phyloP scores from a whole-genome alignment of 2,329 filamentous ascomycete species.

The Fusarium proliferatum region DNA sequence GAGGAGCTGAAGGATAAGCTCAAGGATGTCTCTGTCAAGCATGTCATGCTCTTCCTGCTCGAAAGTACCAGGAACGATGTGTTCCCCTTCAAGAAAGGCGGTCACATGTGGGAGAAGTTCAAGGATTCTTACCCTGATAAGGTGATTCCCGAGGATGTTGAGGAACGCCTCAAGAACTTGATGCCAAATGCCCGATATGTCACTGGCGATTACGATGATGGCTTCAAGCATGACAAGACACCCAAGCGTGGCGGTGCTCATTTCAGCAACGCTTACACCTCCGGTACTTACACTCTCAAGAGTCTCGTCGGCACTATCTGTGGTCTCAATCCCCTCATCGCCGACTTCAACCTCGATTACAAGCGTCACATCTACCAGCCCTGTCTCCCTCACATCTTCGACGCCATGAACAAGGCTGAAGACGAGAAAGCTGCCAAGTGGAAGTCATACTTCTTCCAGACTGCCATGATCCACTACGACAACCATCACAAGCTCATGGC shows the following conservation, averaged over 20 bases:
- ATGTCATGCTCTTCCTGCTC: conserved; percentile 56
- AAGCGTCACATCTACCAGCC: conserved; percentile 57
- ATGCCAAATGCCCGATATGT: conserved; percentile 49
- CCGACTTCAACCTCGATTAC: conserved; percentile 57
- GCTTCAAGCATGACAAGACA: conserved; percentile 43
- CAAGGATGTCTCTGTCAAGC: conserved; percentile 52
- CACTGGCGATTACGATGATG: conserved; percentile 52
- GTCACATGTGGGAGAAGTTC: conserved; percentile 51
- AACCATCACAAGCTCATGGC: conserved; percentile 49
- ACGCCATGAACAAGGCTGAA: conserved; percentile 48
- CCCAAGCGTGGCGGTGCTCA: conserved; percentile 53
- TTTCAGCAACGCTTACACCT: conserved; percentile 54
- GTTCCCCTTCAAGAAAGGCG: conserved; percentile 57
- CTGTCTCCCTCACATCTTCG: conserved; percentile 54
- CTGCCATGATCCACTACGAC: conserved; percentile 49
- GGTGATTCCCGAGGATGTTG: conserved; percentile 48
- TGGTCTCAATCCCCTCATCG: conserved; percentile 54
- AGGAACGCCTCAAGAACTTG: conserved; percentile 42
- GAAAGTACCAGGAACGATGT: conserved; percentile 59
- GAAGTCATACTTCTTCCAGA: conserved; percentile 50
- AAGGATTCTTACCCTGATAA: conserved; percentile 47
- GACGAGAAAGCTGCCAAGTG: conserved; percentile 37
- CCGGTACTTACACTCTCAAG: conserved; percentile 58
- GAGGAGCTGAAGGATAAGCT: conserved; percentile 42
- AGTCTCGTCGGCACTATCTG: conserved; percentile 56